Conservation (phyloP, 148 eudicot genomes). For the Camellia granthamiana region DNA sequence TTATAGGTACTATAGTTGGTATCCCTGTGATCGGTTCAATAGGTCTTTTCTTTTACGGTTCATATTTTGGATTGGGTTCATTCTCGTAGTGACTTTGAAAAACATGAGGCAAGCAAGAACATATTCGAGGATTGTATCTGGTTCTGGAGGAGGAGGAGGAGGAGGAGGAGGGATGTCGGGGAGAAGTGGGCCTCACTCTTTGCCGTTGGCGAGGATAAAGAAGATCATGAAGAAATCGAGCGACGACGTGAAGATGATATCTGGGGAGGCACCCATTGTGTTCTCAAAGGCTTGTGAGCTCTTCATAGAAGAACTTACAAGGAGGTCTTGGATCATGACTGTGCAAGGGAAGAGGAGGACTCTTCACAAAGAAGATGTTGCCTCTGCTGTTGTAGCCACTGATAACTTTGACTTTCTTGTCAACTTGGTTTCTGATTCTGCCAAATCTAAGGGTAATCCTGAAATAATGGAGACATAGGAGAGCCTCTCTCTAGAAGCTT, state of each 20-base stretch:
- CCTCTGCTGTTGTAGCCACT: constrained; percentile 40
- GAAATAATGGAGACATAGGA: too few species aligned
- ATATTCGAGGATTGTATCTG: constrained; percentile 18
- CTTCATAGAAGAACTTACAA: constrained; percentile 44
- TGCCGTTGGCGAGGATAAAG: constrained; percentile 54
- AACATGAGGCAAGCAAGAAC: constrained; percentile 48
- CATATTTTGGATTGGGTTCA: too few species aligned
- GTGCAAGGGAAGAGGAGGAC: constrained; percentile 44
- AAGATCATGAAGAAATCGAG: constrained; percentile 54
- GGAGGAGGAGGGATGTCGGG: constrained; percentile 23
- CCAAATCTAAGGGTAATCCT: too few species aligned
- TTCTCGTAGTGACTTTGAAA: too few species aligned
- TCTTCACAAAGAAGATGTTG: constrained; percentile 44
- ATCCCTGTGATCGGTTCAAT: too few species aligned
- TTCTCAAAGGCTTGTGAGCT: constrained; percentile 47
- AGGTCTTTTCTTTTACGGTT: too few species aligned
- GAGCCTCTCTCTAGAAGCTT: too few species aligned
- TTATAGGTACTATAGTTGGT: too few species aligned
- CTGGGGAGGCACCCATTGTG: constrained; percentile 52
- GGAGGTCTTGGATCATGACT: constrained; percentile 36
- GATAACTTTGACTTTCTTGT: constrained; percentile 47
- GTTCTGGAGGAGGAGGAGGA: too few species aligned
- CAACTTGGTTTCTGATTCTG: constrained; percentile 22
- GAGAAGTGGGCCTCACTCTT: constrained; percentile 39
- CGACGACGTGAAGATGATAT: constrained; percentile 52